These are phyloP conservation scores for Paecilomyces sp. DNA, from an alignment of 2,329 filamentous ascomycete genomes.

Conservation along the genomic window DNA sequence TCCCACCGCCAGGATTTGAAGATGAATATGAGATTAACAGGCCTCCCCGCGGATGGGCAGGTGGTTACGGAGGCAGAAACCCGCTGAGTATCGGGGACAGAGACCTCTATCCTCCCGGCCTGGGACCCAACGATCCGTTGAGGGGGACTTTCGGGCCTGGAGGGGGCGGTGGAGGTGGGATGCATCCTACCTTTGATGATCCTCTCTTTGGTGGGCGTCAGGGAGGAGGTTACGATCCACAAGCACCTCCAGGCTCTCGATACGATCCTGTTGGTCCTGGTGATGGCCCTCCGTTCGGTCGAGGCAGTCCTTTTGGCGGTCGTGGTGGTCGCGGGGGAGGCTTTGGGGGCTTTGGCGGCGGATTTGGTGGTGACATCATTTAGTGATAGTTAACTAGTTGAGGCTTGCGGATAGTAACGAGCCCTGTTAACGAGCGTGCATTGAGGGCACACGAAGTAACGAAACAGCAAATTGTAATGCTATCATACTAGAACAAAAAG, in stretches of 20 bases:
- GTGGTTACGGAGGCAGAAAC: conserved; percentile 40
- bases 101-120: conserved; percentile 77
- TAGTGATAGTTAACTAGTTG: conserved; percentile 5
- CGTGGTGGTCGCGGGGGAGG: conserved; percentile 40
- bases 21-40: conserved; percentile 81
- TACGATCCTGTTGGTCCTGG: conserved; percentile 83
- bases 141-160: conserved; percentile 58
- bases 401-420: conserved; percentile 8
- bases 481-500: not conserved
- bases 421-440: not conserved
- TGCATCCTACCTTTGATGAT: conserved; percentile 95
- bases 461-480: not conserved
- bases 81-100: conserved; percentile 71
- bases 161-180: conserved; percentile 64
- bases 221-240: conserved; percentile 55
- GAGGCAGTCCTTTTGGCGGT: conserved; percentile 24
- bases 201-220: conserved; percentile 64
- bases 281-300: conserved; percentile 42
- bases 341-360: conserved; percentile 47
- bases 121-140: conserved; percentile 80
- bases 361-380: conserved; percentile 43
- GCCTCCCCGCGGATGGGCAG: conserved; percentile 48
- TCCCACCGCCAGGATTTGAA: conserved; percentile 84
- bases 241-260: conserved; percentile 77
- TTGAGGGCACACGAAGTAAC: not conserved